Percentiles rank a stretch among this genome's conserved stretches.
Conservation (phyloP, 2,329 filamentous ascomycete genomes). For the Paradendryphiella salina region DNA sequence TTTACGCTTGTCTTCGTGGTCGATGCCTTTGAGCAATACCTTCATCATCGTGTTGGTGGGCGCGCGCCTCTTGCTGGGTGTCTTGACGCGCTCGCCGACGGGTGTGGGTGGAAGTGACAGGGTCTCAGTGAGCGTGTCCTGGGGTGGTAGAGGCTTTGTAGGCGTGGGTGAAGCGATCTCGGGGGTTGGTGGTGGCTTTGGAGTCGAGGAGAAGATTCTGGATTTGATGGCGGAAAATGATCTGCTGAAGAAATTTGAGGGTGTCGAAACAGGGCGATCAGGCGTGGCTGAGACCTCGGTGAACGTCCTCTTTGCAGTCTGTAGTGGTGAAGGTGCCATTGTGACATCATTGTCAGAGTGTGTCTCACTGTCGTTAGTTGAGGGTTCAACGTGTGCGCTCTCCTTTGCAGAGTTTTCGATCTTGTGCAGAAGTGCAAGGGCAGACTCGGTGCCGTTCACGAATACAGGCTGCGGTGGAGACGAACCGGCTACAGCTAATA, state of each 20-base stretch:
- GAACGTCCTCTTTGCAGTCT: constrained; percentile 5
- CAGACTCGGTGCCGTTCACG: constrained; percentile 23
- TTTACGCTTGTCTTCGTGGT: constrained; percentile 21
- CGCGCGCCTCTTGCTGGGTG: constrained; percentile 18
- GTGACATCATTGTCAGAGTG: constrained; percentile 2
- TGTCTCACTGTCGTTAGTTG: constrained; percentile 1
- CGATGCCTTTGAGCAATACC: constrained; percentile 26
- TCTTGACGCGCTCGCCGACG: constrained; percentile 31
- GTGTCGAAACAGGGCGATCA: constrained; percentile 9
- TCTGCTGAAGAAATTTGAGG: constrained; percentile 23
- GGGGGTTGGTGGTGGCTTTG: constrained; percentile 6
- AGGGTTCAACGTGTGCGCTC: constrained; percentile 3
- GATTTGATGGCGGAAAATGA: constrained; percentile 31
- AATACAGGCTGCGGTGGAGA: constrained; percentile 15
- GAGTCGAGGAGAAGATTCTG: constrained; percentile 16
- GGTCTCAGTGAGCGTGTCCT: constrained; percentile 25
- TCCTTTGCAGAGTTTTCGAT: constrained; percentile 25
- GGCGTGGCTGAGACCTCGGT: constrained; percentile 13
- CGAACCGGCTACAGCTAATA: constrained; percentile 9
- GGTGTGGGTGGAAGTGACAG: constrained; percentile 35
- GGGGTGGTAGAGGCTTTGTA: constrained; percentile 14
- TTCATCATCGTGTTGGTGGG: constrained; percentile 22
- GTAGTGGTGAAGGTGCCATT: constrained; percentile 7
- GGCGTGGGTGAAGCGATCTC: constrained; percentile 15
- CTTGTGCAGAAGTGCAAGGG: constrained; percentile 27